Conservation (phyloP, 306 rosid species). For the Oemleria cerasiformis region DNA sequence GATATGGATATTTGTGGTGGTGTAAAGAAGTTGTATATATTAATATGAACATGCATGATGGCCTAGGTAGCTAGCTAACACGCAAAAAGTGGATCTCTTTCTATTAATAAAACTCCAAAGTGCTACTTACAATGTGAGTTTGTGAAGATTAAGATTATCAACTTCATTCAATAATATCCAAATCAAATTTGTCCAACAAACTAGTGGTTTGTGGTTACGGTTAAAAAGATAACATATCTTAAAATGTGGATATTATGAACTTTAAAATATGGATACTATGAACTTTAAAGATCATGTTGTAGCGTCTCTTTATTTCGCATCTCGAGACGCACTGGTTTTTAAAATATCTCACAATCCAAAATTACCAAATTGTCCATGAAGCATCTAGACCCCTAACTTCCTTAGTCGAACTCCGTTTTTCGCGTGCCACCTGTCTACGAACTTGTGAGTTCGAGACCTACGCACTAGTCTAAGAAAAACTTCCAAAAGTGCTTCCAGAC, state of each 20-base stretch:
- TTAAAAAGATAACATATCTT: not conserved
- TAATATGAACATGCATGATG: not conserved
- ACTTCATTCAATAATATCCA: not conserved
- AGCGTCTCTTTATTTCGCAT: no score
- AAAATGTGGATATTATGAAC: not conserved
- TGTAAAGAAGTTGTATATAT: not conserved
- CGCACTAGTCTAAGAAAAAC: no score
- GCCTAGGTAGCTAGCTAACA: no score
- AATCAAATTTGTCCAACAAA: not conserved
- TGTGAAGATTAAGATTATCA: not conserved
- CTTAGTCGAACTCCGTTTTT: no score
- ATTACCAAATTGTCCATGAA: no score
- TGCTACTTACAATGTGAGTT: not conserved
- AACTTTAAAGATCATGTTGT: no score
- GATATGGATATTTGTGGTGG: not conserved
- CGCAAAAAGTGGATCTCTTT: not conserved
- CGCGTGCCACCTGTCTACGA: no score
- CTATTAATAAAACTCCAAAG: not conserved
- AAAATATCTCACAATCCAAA: no score
- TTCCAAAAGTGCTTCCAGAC: no score
- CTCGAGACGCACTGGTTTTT: no score
- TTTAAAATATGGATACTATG: not conserved
- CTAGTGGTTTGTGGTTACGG: not conserved
- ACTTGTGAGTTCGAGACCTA: no score
- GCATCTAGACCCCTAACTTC: no score